Evolutionary conservation across 2,329 filamentous ascomycete species (phyloP), one percentile per base, ranked within the genome.

Genomic region (Onygena corvina): DNA sequence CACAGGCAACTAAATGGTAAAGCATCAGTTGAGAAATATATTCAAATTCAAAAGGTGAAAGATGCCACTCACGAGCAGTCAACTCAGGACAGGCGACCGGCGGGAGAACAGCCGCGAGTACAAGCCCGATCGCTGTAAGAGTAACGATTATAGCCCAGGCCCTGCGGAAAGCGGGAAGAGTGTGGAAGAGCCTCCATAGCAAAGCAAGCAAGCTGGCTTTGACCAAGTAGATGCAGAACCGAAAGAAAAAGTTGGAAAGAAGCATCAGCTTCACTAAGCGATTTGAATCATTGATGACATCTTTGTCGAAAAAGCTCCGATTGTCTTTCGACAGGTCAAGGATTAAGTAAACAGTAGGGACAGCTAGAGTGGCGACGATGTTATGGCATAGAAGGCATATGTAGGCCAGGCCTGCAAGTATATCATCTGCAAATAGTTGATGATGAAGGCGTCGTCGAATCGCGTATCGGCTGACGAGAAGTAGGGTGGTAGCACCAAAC

Each of bases 341-440:
- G 27, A 51, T 18, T 35, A 48, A 27, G 38, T 51, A 53, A 18
- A 50, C 18, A 5, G 46, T 18, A 9, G 51, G 48, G 8, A 42
- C n/a, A 16, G 50, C 46, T 14, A 51, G 12, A 8, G 34, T 48
- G 29, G 33, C 38, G 6, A 46, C 9, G n/a, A 51, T 35, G 34
- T 50, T 38, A 16, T 53, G 51, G 11, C 25, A 29, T 12, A 53
- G 38, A 11, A 53, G 46, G 25, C 46, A 46, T 11, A 51, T 9
- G 35, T 40, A 50, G 11, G 34, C 49, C 8, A 53, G 12, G 11
- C 23, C 40, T 12, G 49, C 51, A 14, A 51, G 46, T 21, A 49
- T 35, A 36, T 53, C 51, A 27, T 53, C 51, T 49, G 46, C 50
- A 42, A 53, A 53, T 4, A 53, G 46, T 25, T 29, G 31, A 12